These are phyloP conservation scores for Kodamaea neixiangensis DNA, from an alignment of 805 yeast species.

Conservation along the genomic window DNA sequence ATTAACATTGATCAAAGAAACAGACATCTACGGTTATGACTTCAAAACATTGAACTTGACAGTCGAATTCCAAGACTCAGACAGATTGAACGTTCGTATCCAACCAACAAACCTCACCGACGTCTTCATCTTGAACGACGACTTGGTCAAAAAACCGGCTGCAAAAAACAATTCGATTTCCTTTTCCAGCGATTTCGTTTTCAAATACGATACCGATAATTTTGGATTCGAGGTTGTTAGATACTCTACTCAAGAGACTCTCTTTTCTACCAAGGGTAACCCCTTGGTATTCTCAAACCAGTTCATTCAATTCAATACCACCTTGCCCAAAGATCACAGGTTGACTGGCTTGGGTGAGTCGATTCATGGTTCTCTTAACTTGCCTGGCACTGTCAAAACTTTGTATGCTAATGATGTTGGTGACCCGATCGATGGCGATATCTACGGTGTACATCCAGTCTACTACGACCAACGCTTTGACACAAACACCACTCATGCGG, in stretches of 20 bases:
- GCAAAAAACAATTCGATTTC: conserved; percentile 10
- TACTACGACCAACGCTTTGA: conserved; percentile 27
- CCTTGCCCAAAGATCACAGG: conserved; percentile 26
- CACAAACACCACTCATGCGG: conserved; percentile 28
- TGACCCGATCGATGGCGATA: conserved; percentile 28
- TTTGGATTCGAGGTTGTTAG: conserved; percentile 22
- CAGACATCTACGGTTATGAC: conserved; percentile 27
- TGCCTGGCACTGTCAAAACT: conserved; percentile 29
- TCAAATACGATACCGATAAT: conserved; percentile 13
- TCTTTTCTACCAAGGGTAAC: conserved; percentile 31
- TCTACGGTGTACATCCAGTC: conserved; percentile 35
- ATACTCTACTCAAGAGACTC: conserved; percentile 21
- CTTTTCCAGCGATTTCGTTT: conserved; percentile 20
- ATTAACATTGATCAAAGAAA: conserved; percentile 18
- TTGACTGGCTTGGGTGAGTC: conserved; percentile 36
- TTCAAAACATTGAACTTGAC: conserved; percentile 21
- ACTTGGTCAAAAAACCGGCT: conserved; percentile 17
- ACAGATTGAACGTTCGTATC: conserved; percentile 22
- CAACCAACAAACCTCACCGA: conserved; percentile 22
- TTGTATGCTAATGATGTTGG: conserved; percentile 30
- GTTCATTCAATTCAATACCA: conserved; percentile 31
- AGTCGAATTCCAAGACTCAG: conserved; percentile 20
- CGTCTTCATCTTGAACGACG: conserved; percentile 23
- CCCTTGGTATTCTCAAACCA: conserved; percentile 34
- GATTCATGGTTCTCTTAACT: conserved; percentile 26